phyloP scores from a whole-genome alignment of 176 grass and related monocot genomes.

The Ananas comosus region DNA sequence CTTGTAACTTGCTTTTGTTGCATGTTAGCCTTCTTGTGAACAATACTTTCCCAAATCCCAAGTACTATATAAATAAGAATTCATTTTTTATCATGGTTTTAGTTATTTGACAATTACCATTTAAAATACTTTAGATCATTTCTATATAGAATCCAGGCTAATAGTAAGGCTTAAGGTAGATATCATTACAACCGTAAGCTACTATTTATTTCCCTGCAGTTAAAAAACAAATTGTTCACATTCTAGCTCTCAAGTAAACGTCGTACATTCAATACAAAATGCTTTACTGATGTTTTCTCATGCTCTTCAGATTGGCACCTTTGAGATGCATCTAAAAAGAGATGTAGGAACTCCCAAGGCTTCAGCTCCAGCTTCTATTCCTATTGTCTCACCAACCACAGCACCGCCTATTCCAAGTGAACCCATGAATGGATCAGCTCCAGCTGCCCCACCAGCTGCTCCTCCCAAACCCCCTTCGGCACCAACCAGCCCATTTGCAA shows the following conservation, averaged over 20 bases:
- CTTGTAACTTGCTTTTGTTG: too few species aligned
- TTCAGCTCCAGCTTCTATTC: slow-evolving; percentile 10
- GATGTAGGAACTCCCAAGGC: slow-evolving; percentile 7
- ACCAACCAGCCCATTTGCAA: slow-evolving; percentile 24
- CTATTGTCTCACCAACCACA: slow-evolving; percentile 17
- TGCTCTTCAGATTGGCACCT: slow-evolving; percentile 27
- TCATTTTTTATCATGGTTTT: too few species aligned
- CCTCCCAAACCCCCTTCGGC: slow-evolving; percentile 3
- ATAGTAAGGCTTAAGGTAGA: too few species aligned
- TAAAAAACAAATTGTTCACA: too few species aligned
- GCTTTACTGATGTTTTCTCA: not conserved
- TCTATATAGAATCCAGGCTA: too few species aligned
- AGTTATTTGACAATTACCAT: too few species aligned
- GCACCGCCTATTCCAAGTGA: slow-evolving; percentile 22
- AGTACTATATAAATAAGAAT: too few species aligned
- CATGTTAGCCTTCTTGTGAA: too few species aligned
- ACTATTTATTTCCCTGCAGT: too few species aligned
- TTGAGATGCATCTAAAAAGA: slow-evolving; percentile 46
- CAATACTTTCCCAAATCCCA: too few species aligned
- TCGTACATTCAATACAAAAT: not conserved
- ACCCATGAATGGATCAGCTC: slow-evolving; percentile 12
- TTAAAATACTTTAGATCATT: too few species aligned
- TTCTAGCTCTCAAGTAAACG: not conserved
- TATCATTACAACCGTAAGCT: too few species aligned
- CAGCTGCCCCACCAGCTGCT: not conserved